Evolutionary conservation across 768 basidiomycete species (phyloP), one percentile per base, ranked within the genome.

Genomic region (Antrodiella citrinella): DNA sequence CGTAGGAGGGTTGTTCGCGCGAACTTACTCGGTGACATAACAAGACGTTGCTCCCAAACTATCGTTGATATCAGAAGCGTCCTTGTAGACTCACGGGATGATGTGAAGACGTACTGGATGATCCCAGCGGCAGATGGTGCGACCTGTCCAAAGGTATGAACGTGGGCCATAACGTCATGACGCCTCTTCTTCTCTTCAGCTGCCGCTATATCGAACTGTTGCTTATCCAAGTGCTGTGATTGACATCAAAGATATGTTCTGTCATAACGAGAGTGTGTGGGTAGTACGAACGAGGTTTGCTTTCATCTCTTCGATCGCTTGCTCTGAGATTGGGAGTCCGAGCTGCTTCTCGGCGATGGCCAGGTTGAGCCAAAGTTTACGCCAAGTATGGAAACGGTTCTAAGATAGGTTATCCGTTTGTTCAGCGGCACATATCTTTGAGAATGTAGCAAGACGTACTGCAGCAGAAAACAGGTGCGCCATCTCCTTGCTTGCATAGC

Each of bases 401-500:
- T 98, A 55, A n/a, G n/a, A n/a, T n/a, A n/a, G n/a, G n/a, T n/a
- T n/a, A n/a, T n/a, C n/a, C n/a, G n/a, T n/a, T n/a, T n/a, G n/a
- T n/a, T n/a, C n/a, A n/a, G n/a, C n/a, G n/a, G n/a, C n/a, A n/a
- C n/a, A n/a, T n/a, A n/a, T n/a, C n/a, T n/a, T n/a, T n/a, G n/a
- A n/a, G n/a, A n/a, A n/a, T n/a, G n/a, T n/a, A n/a, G n/a, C n/a
- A n/a, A 23, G 5, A 72, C 84, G 52, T 61, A 93, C 95, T 46
- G 84, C 82, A 30, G 87, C 80, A n/a, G 95, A 98, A 73, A 98
- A 99, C 42, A 99, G 77, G 67, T 91, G 77, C 9, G 92, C 84
- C 95, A 98, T 98, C 71, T 98, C 94, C 67, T 93, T 94, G 75
- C 91, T 95, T 18, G 96, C 96, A 88, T 98, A 99, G 45, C 95